Evolutionary conservation across 2,329 filamentous ascomycete species (phyloP).

Genomic region (Parastagonospora avenae): DNA sequence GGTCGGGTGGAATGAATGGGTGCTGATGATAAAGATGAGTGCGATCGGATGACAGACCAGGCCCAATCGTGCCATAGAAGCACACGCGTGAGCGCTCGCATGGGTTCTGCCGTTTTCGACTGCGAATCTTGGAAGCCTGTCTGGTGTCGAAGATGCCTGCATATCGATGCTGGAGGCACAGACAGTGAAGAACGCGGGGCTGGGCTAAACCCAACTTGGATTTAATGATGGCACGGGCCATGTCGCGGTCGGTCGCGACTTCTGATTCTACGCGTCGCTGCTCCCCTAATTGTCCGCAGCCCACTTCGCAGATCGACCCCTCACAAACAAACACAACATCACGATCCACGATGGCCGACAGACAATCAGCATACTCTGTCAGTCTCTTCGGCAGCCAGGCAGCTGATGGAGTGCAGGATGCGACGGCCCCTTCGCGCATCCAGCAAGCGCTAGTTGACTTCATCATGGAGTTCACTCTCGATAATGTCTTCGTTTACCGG

Average conservation of each 20-base stretch:
- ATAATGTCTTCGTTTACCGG: slow-evolving; percentile 95
- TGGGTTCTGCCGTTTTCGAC: too few species aligned
- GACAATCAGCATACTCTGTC: slow-evolving; percentile 82
- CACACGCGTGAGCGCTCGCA: too few species aligned
- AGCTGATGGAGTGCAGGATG: slow-evolving; percentile 41
- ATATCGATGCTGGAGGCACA: neutral
- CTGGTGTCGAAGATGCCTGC: neutral
- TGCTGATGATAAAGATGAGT: too few species aligned
- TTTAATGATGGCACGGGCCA: slow-evolving; percentile 7
- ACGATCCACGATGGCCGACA: slow-evolving; percentile 59
- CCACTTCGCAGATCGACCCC: slow-evolving; percentile 10
- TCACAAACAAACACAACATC: slow-evolving; percentile 15
- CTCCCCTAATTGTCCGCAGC: slow-evolving; percentile 19
- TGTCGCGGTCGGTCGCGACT: slow-evolving; percentile 23
- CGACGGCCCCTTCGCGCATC: slow-evolving; percentile 51
- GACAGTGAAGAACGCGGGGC: neutral
- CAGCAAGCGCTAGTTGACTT: slow-evolving; percentile 86
- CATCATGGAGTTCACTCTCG: slow-evolving; percentile 89
- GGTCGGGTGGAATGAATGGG: too few species aligned
- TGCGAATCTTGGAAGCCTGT: too few species aligned
- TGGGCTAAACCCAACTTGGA: neutral
- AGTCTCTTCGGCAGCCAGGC: slow-evolving; percentile 69
- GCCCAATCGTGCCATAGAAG: too few species aligned
- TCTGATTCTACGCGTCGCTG: slow-evolving; percentile 19
- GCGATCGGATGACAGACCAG: too few species aligned